A percentile compares a stretch with the other conserved stretches of the same genome.
Evolutionary conservation across 495 filamentous ascomycete genomes (phyloP).

Genomic region (Podospora sp.): DNA sequence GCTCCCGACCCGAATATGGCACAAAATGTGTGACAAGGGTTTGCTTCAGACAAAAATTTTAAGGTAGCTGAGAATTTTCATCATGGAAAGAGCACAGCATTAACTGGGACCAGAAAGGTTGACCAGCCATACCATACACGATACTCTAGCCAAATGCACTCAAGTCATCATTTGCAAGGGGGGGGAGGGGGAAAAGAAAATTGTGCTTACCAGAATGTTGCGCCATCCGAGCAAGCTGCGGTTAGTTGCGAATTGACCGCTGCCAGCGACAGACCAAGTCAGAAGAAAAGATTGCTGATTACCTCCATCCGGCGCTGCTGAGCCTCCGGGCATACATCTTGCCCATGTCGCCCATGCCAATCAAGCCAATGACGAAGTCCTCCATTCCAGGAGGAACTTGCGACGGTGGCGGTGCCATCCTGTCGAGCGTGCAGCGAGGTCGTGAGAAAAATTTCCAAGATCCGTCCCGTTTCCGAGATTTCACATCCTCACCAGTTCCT

Average conservation of each 20-base stretch:
- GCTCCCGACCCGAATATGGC: constrained; percentile 18
- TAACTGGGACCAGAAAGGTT: constrained; percentile 44
- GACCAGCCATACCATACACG: constrained; percentile 47
- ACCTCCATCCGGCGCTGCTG: constrained; percentile 94
- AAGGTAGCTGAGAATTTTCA: constrained; percentile 99
- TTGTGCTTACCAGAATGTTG: constrained; percentile 23
- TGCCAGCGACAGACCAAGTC: background rate
- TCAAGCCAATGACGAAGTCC: constrained; percentile 79
- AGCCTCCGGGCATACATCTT: constrained; percentile 95
- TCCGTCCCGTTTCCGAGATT: constrained; percentile 14
- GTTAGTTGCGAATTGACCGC: constrained; percentile 3
- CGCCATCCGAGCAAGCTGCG: constrained; percentile 28
- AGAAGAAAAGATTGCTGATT: constrained; percentile 38
- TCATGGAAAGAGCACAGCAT: constrained; percentile 69
- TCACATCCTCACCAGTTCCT: constrained; percentile 18
- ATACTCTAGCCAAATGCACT: constrained; percentile 99
- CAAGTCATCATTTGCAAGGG: constrained; percentile 84
- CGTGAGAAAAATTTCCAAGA: constrained; percentile 7
- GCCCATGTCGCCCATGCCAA: constrained; percentile 99
- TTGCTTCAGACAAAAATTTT: constrained; percentile 77
- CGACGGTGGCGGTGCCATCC: constrained; percentile 26
- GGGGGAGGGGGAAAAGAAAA: constrained; percentile 16
- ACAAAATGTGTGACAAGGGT: constrained; percentile 13
- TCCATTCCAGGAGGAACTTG: constrained; percentile 50
- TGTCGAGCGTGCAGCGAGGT: constrained; percentile 4